phyloP scores from a whole-genome alignment of 176 grass and related monocot species.

The Oryza meridionalis region DNA sequence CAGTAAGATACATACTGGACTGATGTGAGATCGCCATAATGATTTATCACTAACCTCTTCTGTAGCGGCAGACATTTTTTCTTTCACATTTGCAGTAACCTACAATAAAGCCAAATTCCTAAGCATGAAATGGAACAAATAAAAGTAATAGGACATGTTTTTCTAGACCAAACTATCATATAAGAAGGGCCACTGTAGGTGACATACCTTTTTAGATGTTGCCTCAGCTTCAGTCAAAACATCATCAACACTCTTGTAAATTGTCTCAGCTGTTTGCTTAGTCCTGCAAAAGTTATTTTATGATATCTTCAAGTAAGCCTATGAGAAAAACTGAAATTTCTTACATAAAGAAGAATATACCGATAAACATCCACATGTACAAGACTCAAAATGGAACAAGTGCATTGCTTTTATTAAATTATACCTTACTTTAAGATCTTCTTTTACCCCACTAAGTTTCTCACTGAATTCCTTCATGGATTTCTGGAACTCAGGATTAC shows the following conservation, averaged over 20 bases:
- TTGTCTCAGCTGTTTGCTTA: conserved; percentile 72
- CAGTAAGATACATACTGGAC: not conserved
- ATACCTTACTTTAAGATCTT: conserved; percentile 96
- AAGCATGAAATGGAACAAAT: not conserved
- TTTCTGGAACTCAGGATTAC: conserved; percentile 92
- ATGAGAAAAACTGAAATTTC: conserved; percentile 17
- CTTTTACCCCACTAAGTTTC: conserved; percentile 87
- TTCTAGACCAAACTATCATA: not conserved
- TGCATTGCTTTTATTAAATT: conserved; percentile 1
- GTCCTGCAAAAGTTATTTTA: conserved; percentile 41
- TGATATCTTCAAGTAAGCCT: conserved; percentile 17
- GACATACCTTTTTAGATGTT: conserved; percentile 80
- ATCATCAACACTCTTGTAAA: conserved; percentile 82
- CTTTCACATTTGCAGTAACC: conserved; percentile 69
- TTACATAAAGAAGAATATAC: conserved; percentile 21
- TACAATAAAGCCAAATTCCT: conserved; percentile 32
- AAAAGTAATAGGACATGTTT: conserved; percentile 28
- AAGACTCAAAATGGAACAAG: conserved; percentile 18
- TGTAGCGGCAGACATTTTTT: conserved; percentile 66
- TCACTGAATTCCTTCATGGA: conserved; percentile 83
- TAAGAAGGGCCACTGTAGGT: conserved; percentile 15
- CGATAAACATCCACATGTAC: conserved; percentile 11
- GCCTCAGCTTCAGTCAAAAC: conserved; percentile 87
- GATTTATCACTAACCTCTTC: conserved; percentile 52
- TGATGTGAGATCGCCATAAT: not conserved